A percentile compares a stretch with the other conserved stretches of the same genome.
phyloP scores from a whole-genome alignment of 1,284 basidiomycete genomes.

The Phlebopus sp. region DNA sequence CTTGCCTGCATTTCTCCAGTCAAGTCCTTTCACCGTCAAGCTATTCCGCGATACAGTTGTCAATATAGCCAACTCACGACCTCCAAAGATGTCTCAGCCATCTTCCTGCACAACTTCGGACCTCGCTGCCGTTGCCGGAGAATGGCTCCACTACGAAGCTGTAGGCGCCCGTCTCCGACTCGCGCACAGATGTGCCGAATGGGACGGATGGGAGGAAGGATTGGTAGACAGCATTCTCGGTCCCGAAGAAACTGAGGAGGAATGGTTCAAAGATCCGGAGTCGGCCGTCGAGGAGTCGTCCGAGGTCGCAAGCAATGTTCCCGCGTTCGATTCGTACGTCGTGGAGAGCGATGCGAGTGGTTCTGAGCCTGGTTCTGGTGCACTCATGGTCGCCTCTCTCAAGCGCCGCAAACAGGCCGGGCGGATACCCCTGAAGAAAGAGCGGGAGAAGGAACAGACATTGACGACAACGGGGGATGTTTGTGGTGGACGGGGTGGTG shows the following conservation, averaged over 20 bases:
- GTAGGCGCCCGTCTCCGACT: constrained; percentile 62
- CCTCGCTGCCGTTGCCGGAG: constrained; percentile 45
- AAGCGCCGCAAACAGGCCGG: constrained; percentile 32
- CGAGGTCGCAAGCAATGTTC: constrained; percentile 11
- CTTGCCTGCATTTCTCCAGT: constrained; percentile 72
- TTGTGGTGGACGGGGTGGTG: constrained; percentile 72
- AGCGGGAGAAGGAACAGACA: constrained; percentile 60
- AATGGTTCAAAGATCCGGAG: constrained; percentile 57
- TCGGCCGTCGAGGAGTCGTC: constrained; percentile 26
- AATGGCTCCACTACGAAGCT: constrained; percentile 72
- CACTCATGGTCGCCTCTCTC: constrained; percentile 19
- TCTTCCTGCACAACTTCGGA: constrained; percentile 6
- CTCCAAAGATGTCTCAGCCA: constrained; percentile 16
- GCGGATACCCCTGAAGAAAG: constrained; percentile 49
- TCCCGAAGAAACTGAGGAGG: constrained; percentile 61
- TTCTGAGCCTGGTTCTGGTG: constrained; percentile 18
- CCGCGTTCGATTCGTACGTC: constrained; percentile 3
- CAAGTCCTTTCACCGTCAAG: constrained; percentile 66
- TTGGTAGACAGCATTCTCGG: constrained; percentile 71
- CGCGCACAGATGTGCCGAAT: constrained; percentile 74
- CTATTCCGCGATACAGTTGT: constrained; percentile 64
- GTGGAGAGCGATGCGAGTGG: constrained; percentile 5
- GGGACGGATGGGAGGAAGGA: constrained; percentile 87
- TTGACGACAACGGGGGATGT: constrained; percentile 67
- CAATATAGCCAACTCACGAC: constrained; percentile 30